Conservation (phyloP, 2,329 filamentous ascomycete species). For the Grosmannia serpens region DNA sequence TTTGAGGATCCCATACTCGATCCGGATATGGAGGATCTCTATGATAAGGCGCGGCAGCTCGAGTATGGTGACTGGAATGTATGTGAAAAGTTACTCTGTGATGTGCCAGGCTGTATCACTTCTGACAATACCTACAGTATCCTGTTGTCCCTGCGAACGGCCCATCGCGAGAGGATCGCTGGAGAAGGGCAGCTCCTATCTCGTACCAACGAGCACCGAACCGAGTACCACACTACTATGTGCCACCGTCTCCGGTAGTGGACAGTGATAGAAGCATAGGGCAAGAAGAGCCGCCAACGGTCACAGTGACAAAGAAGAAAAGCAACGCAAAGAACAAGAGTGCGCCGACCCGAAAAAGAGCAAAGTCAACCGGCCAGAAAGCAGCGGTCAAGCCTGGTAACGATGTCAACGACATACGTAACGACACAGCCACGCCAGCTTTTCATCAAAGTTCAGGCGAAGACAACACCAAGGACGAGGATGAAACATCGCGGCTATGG, state of each 20-base stretch:
- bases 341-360: not conserved
- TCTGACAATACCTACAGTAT: slow-evolving; percentile 44
- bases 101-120: not conserved
- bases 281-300: not conserved
- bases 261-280: not conserved
- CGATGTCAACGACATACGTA: not conserved
- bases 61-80: slow-evolving; percentile 93
- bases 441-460: not conserved
- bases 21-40: slow-evolving; percentile 59
- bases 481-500: slow-evolving; percentile 11
- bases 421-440: not conserved
- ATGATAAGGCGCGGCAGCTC: slow-evolving; percentile 56
- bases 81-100: slow-evolving; percentile 26
- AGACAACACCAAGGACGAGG: not conserved
- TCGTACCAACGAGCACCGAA: slow-evolving; percentile 23
- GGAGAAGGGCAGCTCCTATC: slow-evolving; percentile 18
- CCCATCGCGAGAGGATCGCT: slow-evolving; percentile 55
- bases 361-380: slow-evolving; percentile 1
- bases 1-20: slow-evolving; percentile 46
- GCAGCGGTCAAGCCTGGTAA: not conserved
- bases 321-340: slow-evolving; percentile 11
- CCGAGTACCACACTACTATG: slow-evolving; percentile 1
- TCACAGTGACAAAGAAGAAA: slow-evolving; percentile 12
- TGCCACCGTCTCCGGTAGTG: not conserved
- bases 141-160: slow-evolving; percentile 78